Evolutionary conservation across 352 stramenopile genomes (phyloP).

Genomic region (Phytophthora fragariae): DNA sequence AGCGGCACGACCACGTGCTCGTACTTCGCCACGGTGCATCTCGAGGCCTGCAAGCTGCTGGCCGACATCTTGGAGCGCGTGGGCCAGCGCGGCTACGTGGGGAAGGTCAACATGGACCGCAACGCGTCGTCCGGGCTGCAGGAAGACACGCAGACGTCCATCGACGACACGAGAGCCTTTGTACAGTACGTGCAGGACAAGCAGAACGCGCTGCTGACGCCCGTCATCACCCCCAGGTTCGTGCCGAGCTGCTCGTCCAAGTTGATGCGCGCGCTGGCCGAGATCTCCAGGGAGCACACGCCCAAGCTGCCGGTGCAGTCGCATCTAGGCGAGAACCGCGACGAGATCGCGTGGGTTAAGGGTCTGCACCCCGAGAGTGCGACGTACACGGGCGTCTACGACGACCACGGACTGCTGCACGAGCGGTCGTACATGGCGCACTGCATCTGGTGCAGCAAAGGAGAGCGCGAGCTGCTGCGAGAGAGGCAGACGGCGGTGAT

Average conservation of each 20-base stretch:
- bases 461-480: slow-evolving; percentile 80
- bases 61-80: slow-evolving; percentile 83
- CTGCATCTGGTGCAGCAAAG: slow-evolving; percentile 87
- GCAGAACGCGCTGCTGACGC: slow-evolving; percentile 79
- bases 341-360: slow-evolving; percentile 90
- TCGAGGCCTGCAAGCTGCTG: slow-evolving; percentile 92
- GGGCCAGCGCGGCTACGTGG: slow-evolving; percentile 92
- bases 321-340: slow-evolving; percentile 91
- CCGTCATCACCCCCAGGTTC: slow-evolving; percentile 94
- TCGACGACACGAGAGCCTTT: slow-evolving; percentile 89
- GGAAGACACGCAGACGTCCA: slow-evolving; percentile 88
- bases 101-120: slow-evolving; percentile 97
- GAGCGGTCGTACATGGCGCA: slow-evolving; percentile 95
- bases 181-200: slow-evolving; percentile 87
- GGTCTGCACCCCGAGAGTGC: slow-evolving; percentile 82
- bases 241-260: slow-evolving; percentile 88
- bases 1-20: slow-evolving; percentile 95
- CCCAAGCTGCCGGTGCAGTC: slow-evolving; percentile 89
- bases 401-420: slow-evolving; percentile 89
- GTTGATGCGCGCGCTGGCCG: slow-evolving; percentile 84
- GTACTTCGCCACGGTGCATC: slow-evolving; percentile 95
- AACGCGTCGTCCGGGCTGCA: slow-evolving; percentile 85
- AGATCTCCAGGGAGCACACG: slow-evolving; percentile 82
- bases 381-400: slow-evolving; percentile 85
- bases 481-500: slow-evolving; percentile 84